phyloP scores from a whole-genome alignment of 208 protist species.

The Trypanosoma brucei region DNA sequence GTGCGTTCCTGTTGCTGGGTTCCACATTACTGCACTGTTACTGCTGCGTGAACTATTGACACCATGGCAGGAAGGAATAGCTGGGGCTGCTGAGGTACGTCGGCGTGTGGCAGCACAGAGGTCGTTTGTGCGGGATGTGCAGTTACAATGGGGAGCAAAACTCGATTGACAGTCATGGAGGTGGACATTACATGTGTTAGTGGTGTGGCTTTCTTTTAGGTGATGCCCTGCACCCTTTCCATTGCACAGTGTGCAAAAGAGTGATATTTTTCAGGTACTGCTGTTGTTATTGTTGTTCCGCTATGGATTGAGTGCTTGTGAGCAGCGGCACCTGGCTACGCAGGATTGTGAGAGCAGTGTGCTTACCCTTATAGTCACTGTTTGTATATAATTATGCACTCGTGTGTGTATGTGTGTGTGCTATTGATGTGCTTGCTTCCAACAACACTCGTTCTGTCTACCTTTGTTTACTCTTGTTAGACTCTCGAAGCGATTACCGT shows the following conservation, averaged over 20 bases:
- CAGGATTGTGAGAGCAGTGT: too few relatives aligned
- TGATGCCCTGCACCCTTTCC: too few relatives aligned
- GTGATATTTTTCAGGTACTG: too few relatives aligned
- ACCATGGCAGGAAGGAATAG: slow-evolving; percentile 30
- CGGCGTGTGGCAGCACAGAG: slow-evolving; percentile 22
- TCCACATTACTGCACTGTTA: slow-evolving; percentile 57
- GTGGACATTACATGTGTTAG: neutral
- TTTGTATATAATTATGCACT: too few relatives aligned
- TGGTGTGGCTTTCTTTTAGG: too few relatives aligned
- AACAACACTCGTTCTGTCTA: slow-evolving; percentile 4
- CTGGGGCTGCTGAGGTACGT: slow-evolving; percentile 8
- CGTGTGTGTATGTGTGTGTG: neutral
- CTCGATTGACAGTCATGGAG: slow-evolving; percentile 33
- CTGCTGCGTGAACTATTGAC: slow-evolving; percentile 46
- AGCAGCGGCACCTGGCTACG: too few relatives aligned
- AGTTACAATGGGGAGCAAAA: slow-evolving; percentile 53
- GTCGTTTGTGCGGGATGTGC: slow-evolving; percentile 59
- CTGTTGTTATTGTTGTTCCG: too few relatives aligned
- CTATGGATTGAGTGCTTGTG: too few relatives aligned
- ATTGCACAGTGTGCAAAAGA: too few relatives aligned
- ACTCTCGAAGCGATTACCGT: neutral
- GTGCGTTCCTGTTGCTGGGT: slow-evolving; percentile 58
- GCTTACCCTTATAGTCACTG: too few relatives aligned
- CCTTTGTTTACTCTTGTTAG: slow-evolving; percentile 10
- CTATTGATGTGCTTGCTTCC: slow-evolving; percentile 5